Percentiles rank a stretch among this genome's conserved stretches.
These are phyloP conservation scores for Filosporella fistucella DNA, from an alignment of 495 filamentous ascomycete species.

Conservation along the genomic window DNA sequence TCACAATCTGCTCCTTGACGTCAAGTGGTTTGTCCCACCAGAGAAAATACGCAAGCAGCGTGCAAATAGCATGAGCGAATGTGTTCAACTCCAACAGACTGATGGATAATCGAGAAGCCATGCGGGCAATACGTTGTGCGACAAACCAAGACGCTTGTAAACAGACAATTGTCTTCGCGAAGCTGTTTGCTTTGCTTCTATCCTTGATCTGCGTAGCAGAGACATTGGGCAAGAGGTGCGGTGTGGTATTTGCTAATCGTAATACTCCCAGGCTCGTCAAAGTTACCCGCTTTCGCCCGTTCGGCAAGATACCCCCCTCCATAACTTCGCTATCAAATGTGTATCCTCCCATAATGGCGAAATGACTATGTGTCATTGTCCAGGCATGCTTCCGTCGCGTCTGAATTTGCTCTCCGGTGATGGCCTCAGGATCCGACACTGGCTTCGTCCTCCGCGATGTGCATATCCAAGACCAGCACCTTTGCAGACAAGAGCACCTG, in stretches of 20 bases:
- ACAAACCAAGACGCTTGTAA: slow-evolving; percentile 33
- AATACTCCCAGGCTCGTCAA: slow-evolving; percentile 1
- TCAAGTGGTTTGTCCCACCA: slow-evolving; percentile 13
- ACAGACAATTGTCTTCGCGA: slow-evolving; percentile 27
- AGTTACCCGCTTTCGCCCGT: background rate
- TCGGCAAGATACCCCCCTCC: background rate
- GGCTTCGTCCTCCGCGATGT: background rate
- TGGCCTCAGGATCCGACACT: background rate
- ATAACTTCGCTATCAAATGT: background rate
- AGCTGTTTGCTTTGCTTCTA: slow-evolving; percentile 29
- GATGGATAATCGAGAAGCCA: slow-evolving; percentile 15
- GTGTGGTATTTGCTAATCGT: background rate
- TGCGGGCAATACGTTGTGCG: slow-evolving; percentile 24
- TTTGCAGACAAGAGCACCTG: background rate
- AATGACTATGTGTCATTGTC: slow-evolving; percentile 11
- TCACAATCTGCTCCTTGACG: too few species aligned
- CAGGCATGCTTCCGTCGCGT: background rate
- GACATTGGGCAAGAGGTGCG: slow-evolving; percentile 1
- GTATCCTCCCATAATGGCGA: slow-evolving; percentile 13
- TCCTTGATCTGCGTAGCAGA: slow-evolving; percentile 12
- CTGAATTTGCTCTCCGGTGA: background rate
- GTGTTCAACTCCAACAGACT: slow-evolving; percentile 34
- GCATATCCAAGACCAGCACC: background rate
- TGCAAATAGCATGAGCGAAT: slow-evolving; percentile 32
- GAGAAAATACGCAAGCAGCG: slow-evolving; percentile 27